Percentiles rank a stretch among this genome's conserved stretches.
Conservation (phyloP, 192 early-diverging fungal species). For the Coemansia sp. region DNA sequence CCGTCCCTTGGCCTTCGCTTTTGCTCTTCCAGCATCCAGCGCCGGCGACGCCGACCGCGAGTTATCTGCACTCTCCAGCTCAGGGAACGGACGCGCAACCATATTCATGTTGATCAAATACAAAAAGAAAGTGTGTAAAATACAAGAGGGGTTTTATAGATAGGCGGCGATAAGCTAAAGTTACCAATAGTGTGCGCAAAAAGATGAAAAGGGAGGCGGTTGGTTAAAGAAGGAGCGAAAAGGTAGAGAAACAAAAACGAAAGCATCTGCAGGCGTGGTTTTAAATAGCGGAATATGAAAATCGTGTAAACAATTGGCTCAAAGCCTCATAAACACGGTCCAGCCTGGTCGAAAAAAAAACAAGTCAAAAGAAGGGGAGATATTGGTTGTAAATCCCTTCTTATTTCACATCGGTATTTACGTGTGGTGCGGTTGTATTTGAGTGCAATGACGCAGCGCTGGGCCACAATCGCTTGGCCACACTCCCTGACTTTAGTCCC, state of each 20-base stretch:
- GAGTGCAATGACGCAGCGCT: no score
- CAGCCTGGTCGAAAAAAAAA: no score
- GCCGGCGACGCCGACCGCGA: slow-evolving; percentile 44
- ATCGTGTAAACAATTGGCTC: slow-evolving; percentile 2
- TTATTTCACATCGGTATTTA: neutral
- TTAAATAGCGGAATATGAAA: slow-evolving; percentile 1
- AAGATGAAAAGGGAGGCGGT: neutral
- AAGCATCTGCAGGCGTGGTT: neutral
- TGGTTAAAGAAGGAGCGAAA: neutral
- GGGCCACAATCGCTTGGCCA: no score
- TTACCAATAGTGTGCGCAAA: neutral
- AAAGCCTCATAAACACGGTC: neutral
- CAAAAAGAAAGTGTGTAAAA: no score
- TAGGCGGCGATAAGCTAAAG: no score
- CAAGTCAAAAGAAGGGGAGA: neutral
- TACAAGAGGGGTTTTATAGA: no score
- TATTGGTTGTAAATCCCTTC: neutral
- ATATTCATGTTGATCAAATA: slow-evolving; percentile 5
- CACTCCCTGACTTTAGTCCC: no score
- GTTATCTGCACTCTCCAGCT: slow-evolving; percentile 38
- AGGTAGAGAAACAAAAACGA: neutral
- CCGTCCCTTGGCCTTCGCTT: slow-evolving; percentile 2
- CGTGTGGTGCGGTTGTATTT: no score
- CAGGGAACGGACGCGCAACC: slow-evolving; percentile 33
- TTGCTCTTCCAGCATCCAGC: neutral